Conservation (phyloP, 768 basidiomycete species). For the Suillus variegatus region DNA sequence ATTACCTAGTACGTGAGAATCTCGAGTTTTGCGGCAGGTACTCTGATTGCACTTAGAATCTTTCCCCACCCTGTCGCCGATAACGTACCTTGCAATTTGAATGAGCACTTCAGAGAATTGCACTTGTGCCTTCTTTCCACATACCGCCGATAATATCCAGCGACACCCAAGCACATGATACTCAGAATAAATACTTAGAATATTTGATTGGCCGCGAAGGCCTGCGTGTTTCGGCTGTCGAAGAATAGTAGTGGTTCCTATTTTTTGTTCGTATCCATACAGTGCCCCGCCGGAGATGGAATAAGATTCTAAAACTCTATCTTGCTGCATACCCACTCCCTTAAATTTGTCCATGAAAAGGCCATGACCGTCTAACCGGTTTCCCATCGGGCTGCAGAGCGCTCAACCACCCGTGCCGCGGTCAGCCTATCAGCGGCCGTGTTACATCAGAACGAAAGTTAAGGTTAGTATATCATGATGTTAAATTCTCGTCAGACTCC, state of each 20-base stretch:
- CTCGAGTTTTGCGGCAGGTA: not conserved
- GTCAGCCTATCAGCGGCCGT: conserved; percentile 27
- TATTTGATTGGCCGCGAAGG: conserved; percentile 5
- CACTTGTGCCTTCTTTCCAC: not conserved
- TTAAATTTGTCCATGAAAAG: conserved; percentile 22
- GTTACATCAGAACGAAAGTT: conserved; percentile 32
- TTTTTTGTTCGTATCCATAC: conserved; percentile 6
- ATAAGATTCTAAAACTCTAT: conserved; percentile 33
- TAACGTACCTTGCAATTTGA: not conserved
- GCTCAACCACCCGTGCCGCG: conserved; percentile 27
- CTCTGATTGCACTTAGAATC: not conserved
- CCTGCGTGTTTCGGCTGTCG: not conserved
- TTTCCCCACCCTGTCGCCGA: conserved; percentile 6
- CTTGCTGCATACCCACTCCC: conserved; percentile 18
- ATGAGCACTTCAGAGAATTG: not conserved
- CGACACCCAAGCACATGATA: not conserved
- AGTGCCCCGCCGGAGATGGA: conserved; percentile 9
- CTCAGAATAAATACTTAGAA: not conserved
- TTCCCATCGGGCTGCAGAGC: conserved; percentile 26
- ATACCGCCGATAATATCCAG: conserved; percentile 1
- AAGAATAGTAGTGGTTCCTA: not conserved
- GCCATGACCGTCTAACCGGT: conserved; percentile 20
- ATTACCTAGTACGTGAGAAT: not conserved
- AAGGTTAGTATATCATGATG: conserved; percentile 28
- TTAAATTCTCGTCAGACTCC: conserved; percentile 17